Evolutionary conservation across 345 rosid species (phyloP), one percentile per base, ranked within the genome.

Genomic region (Limnanthes douglasii): DNA sequence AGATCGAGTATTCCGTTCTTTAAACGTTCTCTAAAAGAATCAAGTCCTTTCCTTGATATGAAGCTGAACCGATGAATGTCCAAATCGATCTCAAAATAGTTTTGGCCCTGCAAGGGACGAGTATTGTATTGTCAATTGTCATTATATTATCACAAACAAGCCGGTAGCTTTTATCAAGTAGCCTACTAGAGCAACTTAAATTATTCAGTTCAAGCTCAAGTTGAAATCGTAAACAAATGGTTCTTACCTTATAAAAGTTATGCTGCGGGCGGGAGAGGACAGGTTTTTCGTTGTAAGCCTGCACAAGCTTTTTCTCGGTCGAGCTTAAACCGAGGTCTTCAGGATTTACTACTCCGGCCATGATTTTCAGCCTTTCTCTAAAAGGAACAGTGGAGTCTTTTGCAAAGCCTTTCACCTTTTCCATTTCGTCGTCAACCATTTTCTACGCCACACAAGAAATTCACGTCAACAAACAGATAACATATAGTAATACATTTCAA

Each of bases 201-300:
- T n/a, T n/a, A n/a, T n/a, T n/a, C n/a, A n/a, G n/a, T n/a, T n/a
- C n/a, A n/a, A n/a, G n/a, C n/a, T n/a, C n/a, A 18, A 17, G 14
- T 3, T 31, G 13, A 12, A 43, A 21, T 4, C 1, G 15, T 12
- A 12, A 12, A 32, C 0, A 11, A 0, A n/a, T 19, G 32, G n/a
- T 29, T 22, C 2, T 20, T 33, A 70, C 97, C 78, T 50, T 59
- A 15, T 56, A 78, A 50, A 82, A 86, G 39, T 59, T 65, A 55
- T 86, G 97, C 52, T 86, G 95, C n/a, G 97, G 97, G 16, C 95
- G 90, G 19, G 97, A 83, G 24, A 88, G 86, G 41, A 83, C 97
- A 0, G 93, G 95, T 51, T 88, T 88, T 56, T 88, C 97, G 21
- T 78, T 86, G 45, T 82, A 86, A 46, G 80, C 79, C 20, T 65